Evolutionary conservation across 352 stramenopile species (phyloP), one percentile per base, ranked within the genome.

Genomic region (Pythium dissimile): DNA sequence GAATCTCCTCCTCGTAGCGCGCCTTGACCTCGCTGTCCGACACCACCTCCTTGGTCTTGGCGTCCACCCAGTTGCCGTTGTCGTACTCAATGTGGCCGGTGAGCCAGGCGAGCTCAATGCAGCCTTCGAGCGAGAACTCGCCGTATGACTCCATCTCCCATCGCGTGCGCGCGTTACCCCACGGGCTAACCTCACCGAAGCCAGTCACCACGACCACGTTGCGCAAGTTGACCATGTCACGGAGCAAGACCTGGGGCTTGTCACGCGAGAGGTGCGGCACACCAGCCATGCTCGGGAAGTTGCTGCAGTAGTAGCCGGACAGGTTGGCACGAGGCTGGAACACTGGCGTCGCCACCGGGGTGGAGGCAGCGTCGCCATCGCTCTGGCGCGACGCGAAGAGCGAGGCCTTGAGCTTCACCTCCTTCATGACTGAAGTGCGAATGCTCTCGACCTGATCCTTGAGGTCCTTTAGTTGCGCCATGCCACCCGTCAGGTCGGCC

Each of bases 71-170:
- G 53, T 82, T 80, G 46, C 82, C 84, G 54, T 88, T 87, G 43
- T 93, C 73, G 48, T 88, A 91, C 62, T 74, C 62, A 52, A 96
- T 95, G 55, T 77, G 79, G 16, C 87, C 86, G 4, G 83, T 91
- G 18, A 95, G 42, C 87, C 86, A 96, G 15, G 86, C 87, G 10
- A 96, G 48, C 54, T 96, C 87, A 46, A 96, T 90, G 55, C 81
- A 89, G 18, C 87, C 87, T 82, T 96, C 86, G 13, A 96, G 59
- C 24, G 87, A 96, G 59, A 96, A 94, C 60, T 93, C 75, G 41
- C 87, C 87, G 64, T 77, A 95, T 47, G 82, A 91, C 62, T 96
- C 87, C 81, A 96, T 95, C 69, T 96, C 87, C 87, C 87, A 96
- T 7, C 84, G 81, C 23, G 86, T 94, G 23, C 86, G 86, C 15